Evolutionary conservation across 2,329 filamentous ascomycete species (phyloP).

Genomic region (Chrysoporthe deuterocubensis): DNA sequence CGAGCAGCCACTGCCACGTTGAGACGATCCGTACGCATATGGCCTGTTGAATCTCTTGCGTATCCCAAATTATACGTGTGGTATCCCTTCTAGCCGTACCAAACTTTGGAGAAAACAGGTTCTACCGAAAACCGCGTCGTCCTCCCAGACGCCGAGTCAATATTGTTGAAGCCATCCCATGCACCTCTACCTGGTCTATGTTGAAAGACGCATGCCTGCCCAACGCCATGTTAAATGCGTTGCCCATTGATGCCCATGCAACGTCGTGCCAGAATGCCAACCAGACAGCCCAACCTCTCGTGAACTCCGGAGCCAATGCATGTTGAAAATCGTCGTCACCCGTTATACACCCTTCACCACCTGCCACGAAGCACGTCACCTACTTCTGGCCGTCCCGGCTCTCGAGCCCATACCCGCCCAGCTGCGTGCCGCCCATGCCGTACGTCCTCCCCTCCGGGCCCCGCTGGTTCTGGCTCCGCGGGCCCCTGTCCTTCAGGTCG

Average conservation of each 20-base stretch:
- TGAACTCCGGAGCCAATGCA: slow-evolving; percentile 13
- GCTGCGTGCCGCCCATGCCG: slow-evolving; percentile 51
- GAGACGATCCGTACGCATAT: neutral
- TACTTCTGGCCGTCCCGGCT: slow-evolving; percentile 39
- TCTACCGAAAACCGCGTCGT: neutral
- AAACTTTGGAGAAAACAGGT: neutral
- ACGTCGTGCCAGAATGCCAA: slow-evolving; percentile 12
- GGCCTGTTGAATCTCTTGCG: neutral
- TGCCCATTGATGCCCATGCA: neutral
- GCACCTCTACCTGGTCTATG: slow-evolving; percentile 1
- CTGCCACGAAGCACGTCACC: neutral
- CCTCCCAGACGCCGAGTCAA: no score
- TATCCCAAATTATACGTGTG: neutral
- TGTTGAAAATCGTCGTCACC: slow-evolving; percentile 14
- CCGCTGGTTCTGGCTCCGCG: slow-evolving; percentile 63
- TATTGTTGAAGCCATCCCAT: slow-evolving; percentile 15
- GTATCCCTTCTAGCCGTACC: neutral
- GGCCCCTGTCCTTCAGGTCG: slow-evolving; percentile 79
- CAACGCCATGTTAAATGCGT: slow-evolving; percentile 30
- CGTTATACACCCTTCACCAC: neutral
- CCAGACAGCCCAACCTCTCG: neutral
- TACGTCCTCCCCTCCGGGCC: slow-evolving; percentile 69
- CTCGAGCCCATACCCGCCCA: slow-evolving; percentile 64
- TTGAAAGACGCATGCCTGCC: slow-evolving; percentile 18
- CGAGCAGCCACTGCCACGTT: neutral